Conservation (phyloP, 768 basidiomycete species). For the Hypsizygus marmoreus region DNA sequence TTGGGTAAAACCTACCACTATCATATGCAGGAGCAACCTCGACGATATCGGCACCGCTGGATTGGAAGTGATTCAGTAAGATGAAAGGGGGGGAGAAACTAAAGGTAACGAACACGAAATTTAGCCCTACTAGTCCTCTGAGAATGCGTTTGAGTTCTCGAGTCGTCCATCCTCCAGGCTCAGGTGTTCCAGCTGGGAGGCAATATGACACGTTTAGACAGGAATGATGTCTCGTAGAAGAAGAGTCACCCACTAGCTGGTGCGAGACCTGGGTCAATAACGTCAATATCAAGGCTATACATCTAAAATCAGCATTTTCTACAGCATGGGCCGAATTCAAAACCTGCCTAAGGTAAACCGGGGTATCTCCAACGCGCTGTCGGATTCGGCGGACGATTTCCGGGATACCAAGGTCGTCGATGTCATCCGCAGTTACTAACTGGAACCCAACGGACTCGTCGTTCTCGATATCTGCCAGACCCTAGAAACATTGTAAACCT, state of each 20-base stretch:
- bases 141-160: slow-evolving; percentile 81
- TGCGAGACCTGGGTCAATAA: slow-evolving; percentile 79
- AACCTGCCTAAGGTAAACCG: slow-evolving; percentile 75
- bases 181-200: slow-evolving; percentile 88
- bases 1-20: slow-evolving; percentile 45
- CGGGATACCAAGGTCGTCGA: slow-evolving; percentile 75
- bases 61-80: background rate
- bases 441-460: slow-evolving; percentile 79
- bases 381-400: slow-evolving; percentile 74
- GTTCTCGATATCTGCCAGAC: slow-evolving; percentile 60
- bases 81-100: background rate
- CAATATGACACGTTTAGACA: slow-evolving; percentile 5
- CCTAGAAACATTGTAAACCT: slow-evolving; percentile 43
- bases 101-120: slow-evolving; percentile 63
- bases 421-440: slow-evolving; percentile 77
- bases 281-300: slow-evolving; percentile 81
- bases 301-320: background rate
- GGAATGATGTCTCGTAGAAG: background rate
- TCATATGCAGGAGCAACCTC: slow-evolving; percentile 79
- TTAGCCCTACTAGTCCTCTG: slow-evolving; percentile 75
- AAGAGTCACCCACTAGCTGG: slow-evolving; percentile 62
- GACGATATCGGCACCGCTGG: slow-evolving; percentile 72
- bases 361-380: slow-evolving; percentile 67
- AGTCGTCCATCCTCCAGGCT: slow-evolving; percentile 83
- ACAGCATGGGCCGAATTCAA: background rate